Evolutionary conservation across 441 rosid genomes (phyloP).

Genomic region (Jatropha podagrica): DNA sequence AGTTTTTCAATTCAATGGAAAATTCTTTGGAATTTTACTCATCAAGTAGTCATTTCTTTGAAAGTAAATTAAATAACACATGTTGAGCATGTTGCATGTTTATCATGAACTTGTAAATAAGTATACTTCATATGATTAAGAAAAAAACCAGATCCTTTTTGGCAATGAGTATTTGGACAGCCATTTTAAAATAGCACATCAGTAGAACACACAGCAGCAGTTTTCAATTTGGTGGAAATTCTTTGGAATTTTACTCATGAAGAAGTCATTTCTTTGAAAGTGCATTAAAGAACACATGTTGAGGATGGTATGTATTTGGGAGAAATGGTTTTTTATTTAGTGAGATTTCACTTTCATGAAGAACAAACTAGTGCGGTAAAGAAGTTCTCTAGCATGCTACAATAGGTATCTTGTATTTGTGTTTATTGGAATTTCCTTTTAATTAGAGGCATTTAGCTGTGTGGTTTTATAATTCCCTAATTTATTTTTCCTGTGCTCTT

Average conservation of each 20-base stretch:
- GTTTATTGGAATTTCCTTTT: not conserved
- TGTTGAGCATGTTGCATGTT: not conserved
- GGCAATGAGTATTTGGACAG: not conserved
- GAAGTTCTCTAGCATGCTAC: not conserved
- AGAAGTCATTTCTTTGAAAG: not conserved
- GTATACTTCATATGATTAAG: not conserved
- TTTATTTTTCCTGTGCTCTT: conserved; percentile 8
- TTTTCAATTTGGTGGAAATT: not conserved
- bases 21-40: not conserved
- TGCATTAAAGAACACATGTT: not conserved
- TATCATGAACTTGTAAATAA: not conserved
- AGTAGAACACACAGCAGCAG: not conserved
- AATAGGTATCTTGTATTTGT: not conserved
- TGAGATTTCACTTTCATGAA: not conserved
- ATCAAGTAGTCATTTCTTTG: not conserved
- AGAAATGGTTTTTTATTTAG: not conserved
- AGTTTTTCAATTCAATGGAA: not conserved
- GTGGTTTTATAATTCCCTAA: not conserved
- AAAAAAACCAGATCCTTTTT: too few species aligned
- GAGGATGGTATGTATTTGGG: not conserved
- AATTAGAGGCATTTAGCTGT: not conserved
- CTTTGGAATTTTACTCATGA: not conserved
- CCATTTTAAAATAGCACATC: not conserved
- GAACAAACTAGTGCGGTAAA: not conserved
- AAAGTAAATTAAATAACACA: not conserved